These are phyloP conservation scores for Fusarium decemcellulare DNA, from an alignment of 2,329 filamentous ascomycete species.

Conservation along the genomic window DNA sequence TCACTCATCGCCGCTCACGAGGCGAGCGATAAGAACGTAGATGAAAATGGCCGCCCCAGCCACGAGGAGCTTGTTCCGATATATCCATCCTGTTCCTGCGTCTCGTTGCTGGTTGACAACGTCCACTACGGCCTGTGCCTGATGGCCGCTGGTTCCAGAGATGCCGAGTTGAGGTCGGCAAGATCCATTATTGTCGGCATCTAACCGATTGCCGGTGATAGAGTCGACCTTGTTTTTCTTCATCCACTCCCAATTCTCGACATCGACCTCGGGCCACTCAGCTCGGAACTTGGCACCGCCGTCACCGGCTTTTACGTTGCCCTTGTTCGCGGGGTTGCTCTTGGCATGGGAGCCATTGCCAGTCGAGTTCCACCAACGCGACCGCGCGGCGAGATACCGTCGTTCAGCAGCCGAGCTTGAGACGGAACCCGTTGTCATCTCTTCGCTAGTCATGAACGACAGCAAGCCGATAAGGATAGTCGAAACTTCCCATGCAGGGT, in stretches of 20 bases:
- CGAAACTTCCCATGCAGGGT: slow-evolving; percentile 97
- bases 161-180: slow-evolving; percentile 72
- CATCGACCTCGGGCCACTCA: slow-evolving; percentile 92
- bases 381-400: slow-evolving; percentile 80
- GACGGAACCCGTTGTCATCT: slow-evolving; percentile 97
- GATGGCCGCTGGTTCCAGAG: slow-evolving; percentile 71
- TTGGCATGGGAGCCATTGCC: slow-evolving; percentile 82
- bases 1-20: slow-evolving; percentile 69
- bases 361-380: slow-evolving; percentile 97
- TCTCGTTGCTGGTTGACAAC: slow-evolving; percentile 82
- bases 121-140: slow-evolving; percentile 82
- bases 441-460: slow-evolving; percentile 98
- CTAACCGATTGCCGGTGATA: slow-evolving; percentile 75
- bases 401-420: slow-evolving; percentile 83
- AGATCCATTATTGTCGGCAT: slow-evolving; percentile 64
- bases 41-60: slow-evolving; percentile 79
- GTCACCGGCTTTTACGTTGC: slow-evolving; percentile 92
- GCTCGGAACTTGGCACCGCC: slow-evolving; percentile 90
- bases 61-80: slow-evolving; percentile 83
- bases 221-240: slow-evolving; percentile 84
- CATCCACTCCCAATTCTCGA: slow-evolving; percentile 95
- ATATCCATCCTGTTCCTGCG: slow-evolving; percentile 86
- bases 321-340: slow-evolving; percentile 69
- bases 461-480: slow-evolving; percentile 95
- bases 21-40: slow-evolving; percentile 85